Percentiles rank a stretch among this genome's conserved stretches.
Conservation (phyloP, 371 early-diverging fungal species). For the Rhizopus arrhizus region DNA sequence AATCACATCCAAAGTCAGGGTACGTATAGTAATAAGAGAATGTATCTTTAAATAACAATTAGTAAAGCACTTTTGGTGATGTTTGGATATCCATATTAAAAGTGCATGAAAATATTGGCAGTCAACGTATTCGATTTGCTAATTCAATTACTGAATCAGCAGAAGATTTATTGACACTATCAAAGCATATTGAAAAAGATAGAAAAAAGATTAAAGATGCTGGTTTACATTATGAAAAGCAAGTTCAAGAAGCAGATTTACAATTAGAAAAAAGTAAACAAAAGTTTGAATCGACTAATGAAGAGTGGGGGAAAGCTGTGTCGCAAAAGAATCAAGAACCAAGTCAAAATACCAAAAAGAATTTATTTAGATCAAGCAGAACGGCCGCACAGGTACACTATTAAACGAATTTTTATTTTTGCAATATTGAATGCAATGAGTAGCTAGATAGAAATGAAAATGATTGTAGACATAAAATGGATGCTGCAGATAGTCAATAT, state of each 20-base stretch:
- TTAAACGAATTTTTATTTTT: background rate
- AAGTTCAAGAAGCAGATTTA: conserved; percentile 69
- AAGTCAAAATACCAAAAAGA: conserved; percentile 51
- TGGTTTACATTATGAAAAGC: conserved; percentile 69
- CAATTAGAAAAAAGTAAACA: conserved; percentile 76
- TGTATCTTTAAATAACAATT: background rate
- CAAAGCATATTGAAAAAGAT: conserved; percentile 78
- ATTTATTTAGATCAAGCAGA: conserved; percentile 56
- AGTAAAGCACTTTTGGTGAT: conserved; percentile 58
- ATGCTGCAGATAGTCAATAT: conserved; percentile 68
- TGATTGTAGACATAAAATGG: conserved; percentile 31
- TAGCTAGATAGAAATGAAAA: conserved; percentile 64
- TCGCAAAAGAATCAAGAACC: conserved; percentile 66
- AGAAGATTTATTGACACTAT: conserved; percentile 68
- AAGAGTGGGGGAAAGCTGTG: conserved; percentile 80
- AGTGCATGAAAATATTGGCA: conserved; percentile 49
- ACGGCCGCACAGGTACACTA: conserved; percentile 53
- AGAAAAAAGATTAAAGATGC: conserved; percentile 85
- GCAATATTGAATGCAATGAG: background rate
- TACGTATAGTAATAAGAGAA: conserved; percentile 15
- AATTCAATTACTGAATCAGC: conserved; percentile 63
- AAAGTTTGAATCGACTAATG: conserved; percentile 73
- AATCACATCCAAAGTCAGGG: conserved; percentile 54
- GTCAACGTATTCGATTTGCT: conserved; percentile 65
- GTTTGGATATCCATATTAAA: conserved; percentile 64